These are phyloP conservation scores for Leavenworthia alabamica DNA, from an alignment of 345 rosid genomes.

Conservation along the genomic window DNA sequence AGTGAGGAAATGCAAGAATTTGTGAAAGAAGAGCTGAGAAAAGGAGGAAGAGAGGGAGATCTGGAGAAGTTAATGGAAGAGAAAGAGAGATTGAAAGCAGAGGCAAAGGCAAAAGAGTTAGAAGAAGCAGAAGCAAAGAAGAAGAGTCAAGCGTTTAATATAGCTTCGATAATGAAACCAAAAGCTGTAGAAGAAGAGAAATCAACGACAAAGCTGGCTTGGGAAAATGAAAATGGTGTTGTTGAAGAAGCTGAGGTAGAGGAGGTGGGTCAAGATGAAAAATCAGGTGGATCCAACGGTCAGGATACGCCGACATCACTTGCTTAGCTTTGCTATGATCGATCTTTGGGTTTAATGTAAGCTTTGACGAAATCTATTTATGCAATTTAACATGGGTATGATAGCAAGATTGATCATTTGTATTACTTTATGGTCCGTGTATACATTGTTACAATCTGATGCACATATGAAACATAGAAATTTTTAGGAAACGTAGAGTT, in stretches of 20 bases:
- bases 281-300: slow-evolving; percentile 8
- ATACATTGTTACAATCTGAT: background rate
- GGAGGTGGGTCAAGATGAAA: slow-evolving; percentile 23
- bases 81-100: slow-evolving; percentile 77
- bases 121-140: slow-evolving; percentile 74
- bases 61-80: slow-evolving; percentile 70
- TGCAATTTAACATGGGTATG: background rate
- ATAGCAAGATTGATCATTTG: background rate
- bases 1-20: slow-evolving; percentile 70
- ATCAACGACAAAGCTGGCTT: slow-evolving; percentile 27
- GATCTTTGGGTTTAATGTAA: slow-evolving; percentile 5
- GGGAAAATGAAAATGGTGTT: slow-evolving; percentile 36
- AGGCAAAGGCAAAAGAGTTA: slow-evolving; percentile 72
- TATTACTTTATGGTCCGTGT: background rate
- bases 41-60: slow-evolving; percentile 74
- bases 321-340: background rate
- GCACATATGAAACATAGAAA: too few relatives aligned
- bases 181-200: slow-evolving; percentile 46
- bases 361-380: background rate
- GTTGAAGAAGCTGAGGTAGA: slow-evolving; percentile 27
- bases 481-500: background rate
- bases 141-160: slow-evolving; percentile 47
- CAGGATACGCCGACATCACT: background rate
- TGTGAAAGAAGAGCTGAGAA: slow-evolving; percentile 57
- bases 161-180: slow-evolving; percentile 45